Percentiles rank a stretch among this genome's conserved stretches.
phyloP scores from a whole-genome alignment of 2,329 filamentous ascomycete genomes.

The Microdochium trichocladiopsis region DNA sequence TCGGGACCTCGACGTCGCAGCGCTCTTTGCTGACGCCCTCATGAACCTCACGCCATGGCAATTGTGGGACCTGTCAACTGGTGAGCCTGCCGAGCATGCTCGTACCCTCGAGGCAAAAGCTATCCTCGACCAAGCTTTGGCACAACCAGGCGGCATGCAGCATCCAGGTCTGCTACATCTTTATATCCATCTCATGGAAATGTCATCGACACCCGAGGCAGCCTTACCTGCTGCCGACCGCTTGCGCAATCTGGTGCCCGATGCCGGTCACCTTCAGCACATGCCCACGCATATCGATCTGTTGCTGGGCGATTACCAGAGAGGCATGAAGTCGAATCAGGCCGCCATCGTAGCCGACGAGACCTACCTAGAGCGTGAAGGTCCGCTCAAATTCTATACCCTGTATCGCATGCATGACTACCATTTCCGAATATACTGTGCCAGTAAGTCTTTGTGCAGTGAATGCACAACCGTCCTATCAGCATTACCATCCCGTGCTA shows the following conservation, averaged over 20 bases:
- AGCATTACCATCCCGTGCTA: too few species aligned
- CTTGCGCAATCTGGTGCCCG: slow-evolving; percentile 58
- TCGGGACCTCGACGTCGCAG: slow-evolving; percentile 55
- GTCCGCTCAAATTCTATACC: slow-evolving; percentile 66
- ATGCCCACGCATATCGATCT: slow-evolving; percentile 77
- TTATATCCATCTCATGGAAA: slow-evolving; percentile 74
- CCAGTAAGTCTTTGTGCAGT: slow-evolving; percentile 27
- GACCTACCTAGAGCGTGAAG: slow-evolving; percentile 51
- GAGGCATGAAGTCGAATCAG: slow-evolving; percentile 59
- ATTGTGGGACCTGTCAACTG: slow-evolving; percentile 55
- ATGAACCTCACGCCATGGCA: slow-evolving; percentile 62
- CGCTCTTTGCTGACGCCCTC: slow-evolving; percentile 56
- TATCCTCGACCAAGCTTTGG: slow-evolving; percentile 52
- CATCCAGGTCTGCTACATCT: slow-evolving; percentile 69
- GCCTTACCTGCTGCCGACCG: slow-evolving; percentile 54
- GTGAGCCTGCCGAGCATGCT: slow-evolving; percentile 45
- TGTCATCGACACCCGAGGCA: slow-evolving; percentile 59
- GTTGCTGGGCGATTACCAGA: slow-evolving; percentile 62
- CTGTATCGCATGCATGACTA: slow-evolving; percentile 70
- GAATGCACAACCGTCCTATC: too few species aligned
- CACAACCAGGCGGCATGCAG: slow-evolving; percentile 33
- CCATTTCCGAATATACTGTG: slow-evolving; percentile 69
- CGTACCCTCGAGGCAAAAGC: slow-evolving; percentile 50
- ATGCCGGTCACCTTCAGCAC: slow-evolving; percentile 64
- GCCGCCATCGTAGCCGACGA: slow-evolving; percentile 62